Conservation (phyloP, 2,329 filamentous ascomycete species). For the Phaeophleospora eucalypticola region DNA sequence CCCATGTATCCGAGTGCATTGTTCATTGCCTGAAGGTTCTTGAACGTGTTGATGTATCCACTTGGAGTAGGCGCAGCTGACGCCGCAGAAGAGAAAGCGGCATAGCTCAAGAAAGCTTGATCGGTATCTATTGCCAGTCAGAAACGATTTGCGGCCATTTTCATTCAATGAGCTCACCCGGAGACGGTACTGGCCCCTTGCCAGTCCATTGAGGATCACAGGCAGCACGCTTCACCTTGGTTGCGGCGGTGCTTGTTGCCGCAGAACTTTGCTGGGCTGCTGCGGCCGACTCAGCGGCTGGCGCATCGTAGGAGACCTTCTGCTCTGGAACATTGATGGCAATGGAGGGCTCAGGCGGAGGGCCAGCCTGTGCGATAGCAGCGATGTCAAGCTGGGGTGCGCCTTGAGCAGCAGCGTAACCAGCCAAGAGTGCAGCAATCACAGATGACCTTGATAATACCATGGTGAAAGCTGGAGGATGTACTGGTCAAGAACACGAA, state of each 20-base stretch:
- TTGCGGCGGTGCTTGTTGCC: not conserved
- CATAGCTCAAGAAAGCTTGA: conserved; percentile 10
- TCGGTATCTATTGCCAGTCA: conserved; percentile 5
- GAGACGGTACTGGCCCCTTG: conserved; percentile 5
- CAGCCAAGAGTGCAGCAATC: no score
- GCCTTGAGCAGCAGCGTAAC: no score
- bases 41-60: conserved; percentile 11
- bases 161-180: not conserved
- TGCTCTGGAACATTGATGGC: conserved; percentile 9
- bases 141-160: not conserved
- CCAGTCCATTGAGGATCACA: conserved; percentile 7
- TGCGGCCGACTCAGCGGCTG: not conserved
- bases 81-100: conserved; percentile 17
- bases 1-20: conserved; percentile 14
- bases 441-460: no score
- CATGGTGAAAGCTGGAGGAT: not conserved
- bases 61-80: conserved; percentile 3
- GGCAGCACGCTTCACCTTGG: conserved; percentile 9
- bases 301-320: conserved; percentile 6
- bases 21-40: conserved; percentile 12
- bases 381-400: conserved; percentile 7
- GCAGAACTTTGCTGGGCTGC: conserved; percentile 9
- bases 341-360: conserved; percentile 6
- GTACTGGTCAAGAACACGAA: no score
- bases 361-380: conserved; percentile 9